These are phyloP conservation scores for Neospermospora avenae DNA, from an alignment of 2,329 filamentous ascomycete species.

Conservation along the genomic window DNA sequence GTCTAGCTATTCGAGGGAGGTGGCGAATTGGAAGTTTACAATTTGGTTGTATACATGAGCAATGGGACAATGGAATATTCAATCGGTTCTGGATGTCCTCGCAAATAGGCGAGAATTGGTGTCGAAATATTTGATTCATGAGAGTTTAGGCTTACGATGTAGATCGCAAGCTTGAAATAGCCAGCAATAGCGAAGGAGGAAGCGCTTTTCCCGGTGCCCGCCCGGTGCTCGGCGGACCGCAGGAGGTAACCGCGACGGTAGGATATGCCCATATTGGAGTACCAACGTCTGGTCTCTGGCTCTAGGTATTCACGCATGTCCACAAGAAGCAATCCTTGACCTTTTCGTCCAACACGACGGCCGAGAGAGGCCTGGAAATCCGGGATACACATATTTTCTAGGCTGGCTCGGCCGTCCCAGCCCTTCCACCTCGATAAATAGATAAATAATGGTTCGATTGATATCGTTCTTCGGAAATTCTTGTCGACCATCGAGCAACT, in stretches of 20 bases:
- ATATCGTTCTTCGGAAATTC: slow-evolving; percentile 56
- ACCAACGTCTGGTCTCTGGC: slow-evolving; percentile 69
- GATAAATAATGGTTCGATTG: slow-evolving; percentile 63
- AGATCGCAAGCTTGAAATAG: slow-evolving; percentile 67
- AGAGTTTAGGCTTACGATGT: slow-evolving; percentile 69
- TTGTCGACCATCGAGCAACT: slow-evolving; percentile 54
- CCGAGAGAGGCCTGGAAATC: slow-evolving; percentile 58
- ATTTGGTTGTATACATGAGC: no score
- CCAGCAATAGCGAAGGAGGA: slow-evolving; percentile 69
- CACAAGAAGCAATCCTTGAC: slow-evolving; percentile 56
- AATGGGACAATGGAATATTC: no score
- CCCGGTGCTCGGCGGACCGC: slow-evolving; percentile 77
- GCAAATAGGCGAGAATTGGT: no score
- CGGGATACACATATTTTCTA: slow-evolving; percentile 63
- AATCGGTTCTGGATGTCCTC: no score
- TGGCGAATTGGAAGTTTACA: no score
- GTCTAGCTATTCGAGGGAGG: no score
- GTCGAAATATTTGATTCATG: no score
- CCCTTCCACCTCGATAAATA: slow-evolving; percentile 57
- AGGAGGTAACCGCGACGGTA: slow-evolving; percentile 83
- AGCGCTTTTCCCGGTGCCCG: slow-evolving; percentile 76
- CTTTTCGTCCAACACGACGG: slow-evolving; percentile 60
- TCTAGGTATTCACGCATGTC: slow-evolving; percentile 63
- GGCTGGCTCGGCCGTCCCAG: slow-evolving; percentile 41
- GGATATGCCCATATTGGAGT: slow-evolving; percentile 77